Base-by-base conservation (phyloP, 108 stramenopile genomes). In the Pseudonitzschia pungens region DNA sequence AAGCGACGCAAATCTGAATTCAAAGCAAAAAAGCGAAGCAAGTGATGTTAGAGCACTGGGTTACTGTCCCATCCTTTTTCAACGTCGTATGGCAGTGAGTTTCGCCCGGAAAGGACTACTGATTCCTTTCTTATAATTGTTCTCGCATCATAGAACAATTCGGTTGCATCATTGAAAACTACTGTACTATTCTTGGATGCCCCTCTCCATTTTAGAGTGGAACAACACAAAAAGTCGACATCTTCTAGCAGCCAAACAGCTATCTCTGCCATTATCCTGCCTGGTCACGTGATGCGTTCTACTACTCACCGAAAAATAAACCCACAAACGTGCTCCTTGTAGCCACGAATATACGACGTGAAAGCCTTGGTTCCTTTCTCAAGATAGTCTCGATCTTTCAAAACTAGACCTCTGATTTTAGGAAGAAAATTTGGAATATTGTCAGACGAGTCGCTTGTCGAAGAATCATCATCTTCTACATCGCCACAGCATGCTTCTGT, bases 281-380 rank as follows among this genome's bases (percentile, higher is more conserved):
- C n/a, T n/a, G n/a, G n/a, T n/a, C n/a, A 43, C 42, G 42, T 43
- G 9, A 11, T 24, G 11, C 24, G 43, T 21, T 53, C 1, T 32
- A 45, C 40, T 40, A 80, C 90, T 71, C 80, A 90, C 84, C 96
- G 69, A 64, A 96, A 96, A 52, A 96, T 94, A 75, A 92, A 96
- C 10, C 86, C 83, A 36, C 93, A 93, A 4, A 87, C 87, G 82
- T 98, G 97, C 76, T 96, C 98, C 71, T 95, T 96, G 86, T 99
- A 99, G 4, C 96, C 97, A 31, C 98, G 86, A 71, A 99, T 87
- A 67, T 93, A 94, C 24, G 93, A 94, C 4, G 93, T 94, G 70
- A 90, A 95, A 6, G 99, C 99, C 58, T 89, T 92, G 8, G 98
- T 98, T 22, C 98, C 99, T 62, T 93, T 95, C 73, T 99, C 99